phyloP scores from a whole-genome alignment of 208 protist species.

The Endotrypanum monterogeii region DNA sequence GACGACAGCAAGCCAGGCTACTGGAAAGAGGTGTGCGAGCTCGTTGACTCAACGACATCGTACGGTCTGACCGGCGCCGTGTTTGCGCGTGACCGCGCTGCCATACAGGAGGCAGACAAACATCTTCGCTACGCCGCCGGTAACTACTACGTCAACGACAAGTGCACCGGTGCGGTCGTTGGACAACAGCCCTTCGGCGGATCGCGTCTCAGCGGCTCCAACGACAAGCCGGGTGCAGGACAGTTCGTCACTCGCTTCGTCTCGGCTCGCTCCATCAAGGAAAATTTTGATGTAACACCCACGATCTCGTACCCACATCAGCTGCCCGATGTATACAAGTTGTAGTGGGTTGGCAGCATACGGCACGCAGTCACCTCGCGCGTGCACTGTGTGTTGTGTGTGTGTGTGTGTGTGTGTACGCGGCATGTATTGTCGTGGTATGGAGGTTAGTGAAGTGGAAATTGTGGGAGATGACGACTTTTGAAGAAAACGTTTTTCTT shows the following conservation, averaged over 20 bases:
- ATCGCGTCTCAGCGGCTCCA: slow-evolving; percentile 91
- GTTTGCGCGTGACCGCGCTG: slow-evolving; percentile 86
- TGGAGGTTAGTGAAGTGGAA: neutral
- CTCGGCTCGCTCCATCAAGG: slow-evolving; percentile 95
- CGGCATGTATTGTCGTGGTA: neutral
- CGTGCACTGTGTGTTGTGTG: too few species aligned
- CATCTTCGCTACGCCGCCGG: slow-evolving; percentile 88
- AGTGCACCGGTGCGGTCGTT: slow-evolving; percentile 97
- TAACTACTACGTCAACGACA: slow-evolving; percentile 99
- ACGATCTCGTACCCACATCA: slow-evolving; percentile 93
- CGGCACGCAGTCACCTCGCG: neutral
- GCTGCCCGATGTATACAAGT: slow-evolving; percentile 73
- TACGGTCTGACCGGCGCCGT: slow-evolving; percentile 96
- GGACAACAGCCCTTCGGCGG: slow-evolving; percentile 98
- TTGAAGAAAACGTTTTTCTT: neutral
- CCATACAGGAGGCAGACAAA: slow-evolving; percentile 63
- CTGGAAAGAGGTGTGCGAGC: slow-evolving; percentile 84
- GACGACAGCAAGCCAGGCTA: slow-evolving; percentile 83
- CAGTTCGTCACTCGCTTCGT: slow-evolving; percentile 93
- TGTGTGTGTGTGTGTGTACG: neutral
- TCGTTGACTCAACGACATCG: slow-evolving; percentile 87
- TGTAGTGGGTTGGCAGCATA: slow-evolving; percentile 24
- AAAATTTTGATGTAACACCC: slow-evolving; percentile 91
- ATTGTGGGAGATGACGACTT: neutral
- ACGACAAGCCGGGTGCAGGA: slow-evolving; percentile 96